Base-by-base conservation (phyloP, 768 basidiomycete species). In the Mycena crocata region DNA sequence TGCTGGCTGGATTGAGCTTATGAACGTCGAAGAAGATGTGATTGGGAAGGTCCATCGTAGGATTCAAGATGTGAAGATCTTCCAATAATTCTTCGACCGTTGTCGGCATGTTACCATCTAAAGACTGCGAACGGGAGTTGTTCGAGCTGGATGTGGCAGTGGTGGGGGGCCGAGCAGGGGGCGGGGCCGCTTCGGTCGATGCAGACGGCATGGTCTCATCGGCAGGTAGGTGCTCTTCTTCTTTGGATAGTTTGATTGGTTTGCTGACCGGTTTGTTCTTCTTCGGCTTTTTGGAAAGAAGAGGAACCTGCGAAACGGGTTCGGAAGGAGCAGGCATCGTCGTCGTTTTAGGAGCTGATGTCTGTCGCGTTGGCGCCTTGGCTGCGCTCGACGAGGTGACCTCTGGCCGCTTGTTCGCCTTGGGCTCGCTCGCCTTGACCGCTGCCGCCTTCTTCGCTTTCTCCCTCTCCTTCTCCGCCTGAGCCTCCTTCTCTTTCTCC, bases 201-300 rank as follows among this genome's bases (percentile, higher is more conserved):
- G 85, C 77, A 3, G 88, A 83, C 44, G 81, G 81, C 34, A 79
- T 70, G 21, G 78, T 68, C 28, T 86, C 80, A 31, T 86, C 85
- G 28, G 31, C 55, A 1, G 71, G 61, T 28, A 71, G 64, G 19
- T 76, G 67, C 19, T 86, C 84, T 34, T 87, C 90, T 35, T 93
- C 92, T 75, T 87, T 91, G 3, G 74, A 54, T 40, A 87, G 82
- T 66, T 82, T 88, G 70, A 87, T 83, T 14, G 86, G 84, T 71
- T 89, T 91, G 55, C 86, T 64, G 46, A 84, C 70, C 0, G 91
- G 90, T 72, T 90, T 93, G 71, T 82, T 92, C 77, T 94, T 94
- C 84, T 93, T 94, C 7, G 93, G 91, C 78, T 93, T 90, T 77
- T 90, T 93, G 26, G 93, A 93, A 42, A 93, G 81, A 35, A 94